Evolutionary conservation across 2,329 filamentous ascomycete genomes (phyloP), one percentile per base, ranked within the genome.

Genomic region (Rhexocercosporidium sp.): DNA sequence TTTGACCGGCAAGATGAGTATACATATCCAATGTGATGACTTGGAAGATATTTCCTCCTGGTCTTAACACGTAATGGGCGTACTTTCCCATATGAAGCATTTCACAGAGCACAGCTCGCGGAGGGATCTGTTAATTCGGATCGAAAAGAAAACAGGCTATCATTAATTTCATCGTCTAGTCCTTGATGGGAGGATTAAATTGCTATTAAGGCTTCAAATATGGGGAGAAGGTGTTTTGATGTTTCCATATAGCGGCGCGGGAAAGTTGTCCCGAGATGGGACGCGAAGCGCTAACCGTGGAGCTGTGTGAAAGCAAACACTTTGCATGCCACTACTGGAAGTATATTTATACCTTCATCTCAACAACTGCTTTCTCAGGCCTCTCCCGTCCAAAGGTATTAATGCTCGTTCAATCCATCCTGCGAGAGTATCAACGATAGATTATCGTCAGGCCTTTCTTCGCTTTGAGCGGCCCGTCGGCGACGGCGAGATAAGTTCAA

Each of bases 401-500:
- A 29, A n/a, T 3, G 53, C 31, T 39, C 54, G 39, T 20, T 51
- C 14, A 37, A 37, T 37, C 2, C 20, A 37, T 37, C 2, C 37
- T 22, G 39, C 34, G 54, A 20, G 18, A 53, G 20, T 11, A 27
- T 34, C 22, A 9, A 57, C 12, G 4, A 39, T 18, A 22, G 25
- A 51, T 27, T n/a, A n/a, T n/a, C 16, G 27, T 37, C 39, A 14
- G 37, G 18, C 49, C 29, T 59, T 60, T 37, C 29, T 59, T 60
- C n/a, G 31, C 31, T 37, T 37, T 16, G n/a, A 29, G 57, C 57
- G 64, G 64, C 64, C 46, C 64, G 56, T 34, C 59, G 59, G 47
- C 59, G 64, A 62, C 44, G 57, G 64, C 57, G n/a, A 65, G 64
- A 65, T 65, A 65, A 51, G 64, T 34, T 54, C 61, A 22, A 62